These are phyloP conservation scores for Penicillium roqueforti DNA, from an alignment of 495 filamentous ascomycete species.

Conservation along the genomic window DNA sequence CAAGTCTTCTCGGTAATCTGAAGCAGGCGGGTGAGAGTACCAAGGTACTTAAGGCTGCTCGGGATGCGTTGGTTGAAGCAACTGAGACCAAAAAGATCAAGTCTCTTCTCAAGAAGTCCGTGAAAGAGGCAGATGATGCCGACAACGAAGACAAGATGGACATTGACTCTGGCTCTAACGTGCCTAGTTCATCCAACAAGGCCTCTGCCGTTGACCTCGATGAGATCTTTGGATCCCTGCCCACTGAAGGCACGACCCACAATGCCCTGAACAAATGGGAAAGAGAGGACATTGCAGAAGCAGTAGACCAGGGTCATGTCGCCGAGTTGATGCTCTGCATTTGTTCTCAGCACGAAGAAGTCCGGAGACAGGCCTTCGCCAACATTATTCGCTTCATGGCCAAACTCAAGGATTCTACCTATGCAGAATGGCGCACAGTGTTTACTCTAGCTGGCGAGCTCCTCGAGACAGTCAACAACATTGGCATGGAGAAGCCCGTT, in stretches of 20 bases:
- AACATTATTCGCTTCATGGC: slow-evolving; percentile 60
- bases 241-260: slow-evolving; percentile 39
- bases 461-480: slow-evolving; percentile 60
- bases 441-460: slow-evolving; percentile 74
- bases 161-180: slow-evolving; percentile 10
- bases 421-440: slow-evolving; percentile 70
- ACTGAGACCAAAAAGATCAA: slow-evolving; percentile 37
- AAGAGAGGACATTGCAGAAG: slow-evolving; percentile 65
- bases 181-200: slow-evolving; percentile 7
- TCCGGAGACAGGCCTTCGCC: slow-evolving; percentile 70
- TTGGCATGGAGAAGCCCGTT: slow-evolving; percentile 55
- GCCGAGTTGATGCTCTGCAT: slow-evolving; percentile 67
- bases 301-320: slow-evolving; percentile 67
- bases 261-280: slow-evolving; percentile 58
- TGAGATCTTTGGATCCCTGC: slow-evolving; percentile 40
- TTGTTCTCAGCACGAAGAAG: slow-evolving; percentile 65
- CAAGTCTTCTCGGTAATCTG: slow-evolving; percentile 43
- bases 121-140: slow-evolving; percentile 32
- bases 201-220: slow-evolving; percentile 28
- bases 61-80: slow-evolving; percentile 34
- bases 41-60: slow-evolving; percentile 37
- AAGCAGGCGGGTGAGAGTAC: slow-evolving; percentile 43
- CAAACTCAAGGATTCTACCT: slow-evolving; percentile 64
- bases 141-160: slow-evolving; percentile 23
- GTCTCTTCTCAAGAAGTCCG: slow-evolving; percentile 39